These are phyloP conservation scores for Aspergillus texensis DNA, from an alignment of 2,329 filamentous ascomycete species.

Conservation along the genomic window DNA sequence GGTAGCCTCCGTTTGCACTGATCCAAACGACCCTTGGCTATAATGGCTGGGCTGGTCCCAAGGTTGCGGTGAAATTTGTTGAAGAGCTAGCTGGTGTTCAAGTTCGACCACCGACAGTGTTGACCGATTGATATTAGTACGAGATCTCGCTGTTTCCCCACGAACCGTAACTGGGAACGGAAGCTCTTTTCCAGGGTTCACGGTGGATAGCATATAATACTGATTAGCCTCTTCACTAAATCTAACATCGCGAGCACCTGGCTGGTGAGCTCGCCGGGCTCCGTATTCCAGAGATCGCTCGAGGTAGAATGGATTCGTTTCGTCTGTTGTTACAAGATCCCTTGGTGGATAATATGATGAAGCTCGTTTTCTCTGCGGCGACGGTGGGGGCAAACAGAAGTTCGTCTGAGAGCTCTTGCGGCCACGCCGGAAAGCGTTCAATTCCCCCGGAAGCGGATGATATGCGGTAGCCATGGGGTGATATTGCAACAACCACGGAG, in stretches of 20 bases:
- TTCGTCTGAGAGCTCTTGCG: constrained; percentile 37
- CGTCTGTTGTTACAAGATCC: constrained; percentile 31
- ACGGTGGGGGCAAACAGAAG: constrained; percentile 30
- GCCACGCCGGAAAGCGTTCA: constrained; percentile 34
- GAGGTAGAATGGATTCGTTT: constrained; percentile 44
- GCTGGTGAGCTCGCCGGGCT: constrained; percentile 28
- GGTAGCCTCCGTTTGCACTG: constrained; percentile 34
- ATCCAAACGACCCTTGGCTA: constrained; percentile 40
- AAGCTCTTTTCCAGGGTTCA: constrained; percentile 25
- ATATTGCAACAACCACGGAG: constrained; percentile 22
- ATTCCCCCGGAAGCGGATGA: constrained; percentile 35
- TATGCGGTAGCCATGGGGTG: constrained; percentile 44
- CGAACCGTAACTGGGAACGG: constrained; percentile 14
- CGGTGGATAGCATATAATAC: constrained; percentile 35
- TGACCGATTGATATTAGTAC: constrained; percentile 28
- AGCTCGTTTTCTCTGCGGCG: constrained; percentile 31
- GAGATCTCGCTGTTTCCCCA: constrained; percentile 16
- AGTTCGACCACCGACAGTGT: constrained; percentile 35
- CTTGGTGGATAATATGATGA: constrained; percentile 35
- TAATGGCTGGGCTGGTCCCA: constrained; percentile 25
- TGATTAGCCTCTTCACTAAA: constrained; percentile 32
- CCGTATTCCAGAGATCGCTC: constrained; percentile 36
- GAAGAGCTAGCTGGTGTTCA: constrained; percentile 33
- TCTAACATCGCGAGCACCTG: constrained; percentile 35
- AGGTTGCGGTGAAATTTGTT: constrained; percentile 27